These are phyloP conservation scores for Garcia nutans DNA, from an alignment of 345 rosid species.

Conservation along the genomic window DNA sequence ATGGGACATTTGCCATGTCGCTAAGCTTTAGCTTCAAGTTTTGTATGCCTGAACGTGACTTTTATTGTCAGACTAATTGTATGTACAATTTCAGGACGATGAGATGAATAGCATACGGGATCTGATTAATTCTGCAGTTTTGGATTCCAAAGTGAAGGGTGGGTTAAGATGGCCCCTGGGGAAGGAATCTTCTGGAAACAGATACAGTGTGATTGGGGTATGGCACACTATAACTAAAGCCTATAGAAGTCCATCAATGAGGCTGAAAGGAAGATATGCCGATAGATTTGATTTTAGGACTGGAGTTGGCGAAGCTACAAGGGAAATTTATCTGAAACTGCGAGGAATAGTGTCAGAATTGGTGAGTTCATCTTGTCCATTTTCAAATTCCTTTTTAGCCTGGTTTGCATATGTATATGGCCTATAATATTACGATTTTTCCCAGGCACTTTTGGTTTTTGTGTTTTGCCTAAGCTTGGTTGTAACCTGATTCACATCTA, in stretches of 20 bases:
- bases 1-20: background rate
- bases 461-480: background rate
- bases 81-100: slow-evolving; percentile 46
- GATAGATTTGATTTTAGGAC: slow-evolving; percentile 50
- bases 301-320: slow-evolving; percentile 36
- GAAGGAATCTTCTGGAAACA: slow-evolving; percentile 38
- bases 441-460: background rate
- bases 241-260: slow-evolving; percentile 41
- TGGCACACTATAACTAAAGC: slow-evolving; percentile 42
- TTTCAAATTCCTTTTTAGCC: background rate
- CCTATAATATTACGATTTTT: background rate
- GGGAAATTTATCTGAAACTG: slow-evolving; percentile 46
- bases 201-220: slow-evolving; percentile 43
- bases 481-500: no score
- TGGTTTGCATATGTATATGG: background rate
- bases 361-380: slow-evolving; percentile 18
- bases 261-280: slow-evolving; percentile 55
- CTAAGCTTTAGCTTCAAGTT: background rate
- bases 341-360: slow-evolving; percentile 45
- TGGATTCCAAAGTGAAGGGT: slow-evolving; percentile 63
- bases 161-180: slow-evolving; percentile 67
- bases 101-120: slow-evolving; percentile 45
- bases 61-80: background rate
- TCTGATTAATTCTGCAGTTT: slow-evolving; percentile 46
- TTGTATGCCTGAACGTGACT: background rate